Conservation (phyloP, 2,329 filamentous ascomycete species). For the Cytospora piceicola region DNA sequence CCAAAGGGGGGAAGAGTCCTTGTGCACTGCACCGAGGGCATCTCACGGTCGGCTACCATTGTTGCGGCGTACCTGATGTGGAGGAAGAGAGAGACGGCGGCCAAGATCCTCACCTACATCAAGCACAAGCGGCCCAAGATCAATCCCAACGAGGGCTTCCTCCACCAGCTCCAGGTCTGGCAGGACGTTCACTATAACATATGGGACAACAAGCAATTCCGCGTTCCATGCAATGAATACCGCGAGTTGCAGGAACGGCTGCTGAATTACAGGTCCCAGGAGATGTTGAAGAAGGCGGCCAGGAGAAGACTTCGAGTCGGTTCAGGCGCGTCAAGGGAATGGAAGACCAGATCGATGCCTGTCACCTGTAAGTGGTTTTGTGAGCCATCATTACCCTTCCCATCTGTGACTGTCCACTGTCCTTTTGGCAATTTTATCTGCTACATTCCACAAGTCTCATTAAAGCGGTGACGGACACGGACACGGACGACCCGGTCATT, state of each 20-base stretch:
- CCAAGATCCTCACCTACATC: constrained; percentile 24
- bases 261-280: neutral
- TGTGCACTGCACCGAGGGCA: constrained; percentile 37
- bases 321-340: neutral
- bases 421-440: neutral
- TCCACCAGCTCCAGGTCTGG: constrained; percentile 35
- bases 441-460: neutral
- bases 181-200: constrained; percentile 31
- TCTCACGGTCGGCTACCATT: constrained; percentile 33
- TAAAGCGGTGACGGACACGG: neutral
- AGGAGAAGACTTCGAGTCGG: neutral
- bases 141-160: constrained; percentile 33
- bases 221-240: neutral
- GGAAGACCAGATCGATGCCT: neutral
- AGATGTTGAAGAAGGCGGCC: neutral
- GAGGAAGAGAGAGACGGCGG: constrained; percentile 18
- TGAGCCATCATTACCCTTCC: neutral
- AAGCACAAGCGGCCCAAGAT: constrained; percentile 26
- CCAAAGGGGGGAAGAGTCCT: constrained; percentile 25
- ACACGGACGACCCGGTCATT: neutral
- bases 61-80: constrained; percentile 36
- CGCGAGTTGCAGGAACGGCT: neutral
- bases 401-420: neutral
- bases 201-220: constrained; percentile 25
- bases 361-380: neutral